Conservation (phyloP, 192 early-diverging fungal genomes). For the Rhizophagus clarus region DNA sequence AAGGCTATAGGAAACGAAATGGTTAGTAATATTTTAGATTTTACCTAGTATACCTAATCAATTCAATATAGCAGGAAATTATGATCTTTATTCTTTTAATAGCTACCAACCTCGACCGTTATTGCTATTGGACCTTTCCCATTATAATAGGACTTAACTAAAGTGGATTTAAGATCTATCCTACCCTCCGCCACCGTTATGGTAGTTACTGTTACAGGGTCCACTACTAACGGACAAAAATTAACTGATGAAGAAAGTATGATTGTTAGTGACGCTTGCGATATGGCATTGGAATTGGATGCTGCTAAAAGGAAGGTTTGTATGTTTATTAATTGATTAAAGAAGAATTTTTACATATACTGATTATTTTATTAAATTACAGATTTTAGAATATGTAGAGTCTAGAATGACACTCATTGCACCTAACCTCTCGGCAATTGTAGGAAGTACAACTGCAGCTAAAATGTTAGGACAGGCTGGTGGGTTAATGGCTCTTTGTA, state of each 20-base stretch:
- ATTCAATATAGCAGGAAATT: slow-evolving; percentile 5
- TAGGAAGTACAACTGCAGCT: slow-evolving; percentile 86
- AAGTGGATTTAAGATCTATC: slow-evolving; percentile 76
- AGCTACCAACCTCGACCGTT: slow-evolving; percentile 11
- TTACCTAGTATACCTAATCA: background rate
- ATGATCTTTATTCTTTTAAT: slow-evolving; percentile 19
- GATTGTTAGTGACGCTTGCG: slow-evolving; percentile 76
- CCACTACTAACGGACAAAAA: slow-evolving; percentile 75
- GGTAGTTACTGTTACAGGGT: slow-evolving; percentile 89
- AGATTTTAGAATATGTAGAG: slow-evolving; percentile 89
- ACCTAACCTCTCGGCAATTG: slow-evolving; percentile 87
- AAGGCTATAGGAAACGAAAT: slow-evolving; percentile 76
- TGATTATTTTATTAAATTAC: slow-evolving; percentile 16
- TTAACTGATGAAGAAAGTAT: slow-evolving; percentile 64
- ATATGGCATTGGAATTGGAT: slow-evolving; percentile 75
- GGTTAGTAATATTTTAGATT: slow-evolving; percentile 20
- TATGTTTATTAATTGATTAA: background rate
- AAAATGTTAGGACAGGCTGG: slow-evolving; percentile 90
- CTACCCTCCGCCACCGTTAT: slow-evolving; percentile 84
- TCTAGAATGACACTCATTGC: slow-evolving; percentile 91
- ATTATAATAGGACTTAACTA: slow-evolving; percentile 67
- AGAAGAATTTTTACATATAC: background rate
- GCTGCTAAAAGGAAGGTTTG: slow-evolving; percentile 63
- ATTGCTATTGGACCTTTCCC: slow-evolving; percentile 11
- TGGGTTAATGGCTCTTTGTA: slow-evolving; percentile 80